Base-by-base conservation (phyloP, 2,329 filamentous ascomycete species). In the Elsinoe ampelina region DNA sequence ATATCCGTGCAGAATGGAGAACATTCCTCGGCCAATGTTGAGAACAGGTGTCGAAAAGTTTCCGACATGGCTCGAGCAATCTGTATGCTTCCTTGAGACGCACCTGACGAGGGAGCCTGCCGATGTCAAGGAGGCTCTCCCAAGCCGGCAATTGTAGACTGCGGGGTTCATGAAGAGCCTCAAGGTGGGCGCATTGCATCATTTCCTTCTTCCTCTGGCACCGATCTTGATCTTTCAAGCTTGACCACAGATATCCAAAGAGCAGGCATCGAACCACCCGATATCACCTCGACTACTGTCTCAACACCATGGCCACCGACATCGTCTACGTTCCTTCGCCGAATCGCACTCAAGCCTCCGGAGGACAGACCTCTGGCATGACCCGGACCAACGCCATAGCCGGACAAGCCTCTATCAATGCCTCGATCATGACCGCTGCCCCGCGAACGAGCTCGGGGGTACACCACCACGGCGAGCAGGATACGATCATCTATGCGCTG, bases 381-480 rank as follows among this genome's bases (percentile, higher is more conserved):
- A 77, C 71, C 59, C 73, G 69, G 51, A 76, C 71, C 67, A 75
- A 64, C 54, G 85, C 84, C n/a, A 76, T 89, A 50, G 47, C 45
- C 15, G 54, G 54, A 12, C 17, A 56, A 43, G 54, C 38, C 22
- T 43, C 45, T 5, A 38, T 58, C 20, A 50, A 43, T 34, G 55
- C 55, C 26, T 75, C 84, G 45, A 76, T 80, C 65, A 78, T 81
- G 67, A 83, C 79, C 55, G 80, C 84, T 1, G 80, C 81, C 61
- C 82, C 85, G 5, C 77, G 80, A 54, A 81, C 81, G 26, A 71
- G 77, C 2, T 83, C 82, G 0, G 77, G 80, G 5, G 75, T 89
- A 19, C 83, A 85, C 61, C 85, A 89, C 63, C 83, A 88, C 63
- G 84, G 83, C 56, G 78, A 83, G 65, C 82, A 87, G 75, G 84